Conservation (phyloP, 2,329 filamentous ascomycete species). For the Nemania diffusa region DNA sequence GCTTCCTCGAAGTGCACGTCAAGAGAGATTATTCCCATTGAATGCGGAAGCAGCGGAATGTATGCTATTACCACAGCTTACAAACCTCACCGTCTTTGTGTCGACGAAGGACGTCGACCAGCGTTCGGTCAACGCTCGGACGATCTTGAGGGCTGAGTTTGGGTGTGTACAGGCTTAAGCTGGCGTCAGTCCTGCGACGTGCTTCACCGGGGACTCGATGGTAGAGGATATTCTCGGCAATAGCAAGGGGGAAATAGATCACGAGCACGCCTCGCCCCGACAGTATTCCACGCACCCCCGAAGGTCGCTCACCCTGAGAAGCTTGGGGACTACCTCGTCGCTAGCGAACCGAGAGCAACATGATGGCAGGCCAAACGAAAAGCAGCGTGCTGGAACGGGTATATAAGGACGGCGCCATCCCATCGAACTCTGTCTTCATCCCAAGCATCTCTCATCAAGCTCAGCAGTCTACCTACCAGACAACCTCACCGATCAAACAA, state of each 20-base stretch:
- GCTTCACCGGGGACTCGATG: not conserved
- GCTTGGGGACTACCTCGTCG: not conserved
- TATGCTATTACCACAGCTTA: slow-evolving; percentile 12
- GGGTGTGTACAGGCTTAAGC: not conserved
- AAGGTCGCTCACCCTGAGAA: not conserved
- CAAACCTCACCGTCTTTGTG: not conserved
- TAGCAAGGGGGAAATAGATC: slow-evolving; percentile 17
- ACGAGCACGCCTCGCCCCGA: not conserved
- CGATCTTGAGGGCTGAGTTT: too few species aligned
- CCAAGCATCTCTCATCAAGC: slow-evolving; percentile 11
- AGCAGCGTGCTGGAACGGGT: not conserved
- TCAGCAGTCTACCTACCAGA: slow-evolving; percentile 6
- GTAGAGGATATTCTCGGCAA: not conserved
- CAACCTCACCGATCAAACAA: not conserved
- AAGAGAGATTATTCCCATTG: not conserved
- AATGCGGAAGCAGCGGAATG: not conserved
- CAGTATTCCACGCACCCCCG: not conserved
- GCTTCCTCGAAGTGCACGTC: not conserved
- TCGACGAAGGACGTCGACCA: not conserved
- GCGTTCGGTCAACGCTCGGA: not conserved
- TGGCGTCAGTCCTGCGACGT: not conserved
- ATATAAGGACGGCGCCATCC: slow-evolving; percentile 18
- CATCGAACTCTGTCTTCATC: slow-evolving; percentile 5
- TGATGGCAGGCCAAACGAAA: not conserved
- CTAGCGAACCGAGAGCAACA: not conserved